phyloP scores from a whole-genome alignment of 2,329 filamentous ascomycete genomes.

The Beauveria sp. region DNA sequence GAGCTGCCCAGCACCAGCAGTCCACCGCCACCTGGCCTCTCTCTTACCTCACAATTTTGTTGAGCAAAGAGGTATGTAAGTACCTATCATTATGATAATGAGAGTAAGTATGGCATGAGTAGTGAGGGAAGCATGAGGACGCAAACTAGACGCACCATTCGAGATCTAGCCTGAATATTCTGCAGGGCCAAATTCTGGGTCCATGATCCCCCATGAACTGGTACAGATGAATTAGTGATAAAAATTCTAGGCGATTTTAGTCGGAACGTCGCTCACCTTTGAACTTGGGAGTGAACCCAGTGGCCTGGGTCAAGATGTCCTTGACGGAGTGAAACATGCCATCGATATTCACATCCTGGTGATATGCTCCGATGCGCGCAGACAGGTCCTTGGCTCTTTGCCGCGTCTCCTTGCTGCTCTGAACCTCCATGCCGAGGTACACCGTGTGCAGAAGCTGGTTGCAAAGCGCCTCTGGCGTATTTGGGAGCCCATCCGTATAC shows the following conservation, averaged over 20 bases:
- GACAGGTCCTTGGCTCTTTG: conserved; percentile 55
- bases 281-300: conserved; percentile 43
- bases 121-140: background rate
- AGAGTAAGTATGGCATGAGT: background rate
- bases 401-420: conserved; percentile 58
- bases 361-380: conserved; percentile 59
- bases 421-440: conserved; percentile 62
- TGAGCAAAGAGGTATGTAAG: conserved; percentile 52
- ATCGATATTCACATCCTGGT: conserved; percentile 69
- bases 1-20: conserved; percentile 22
- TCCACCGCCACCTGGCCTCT: conserved; percentile 18
- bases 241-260: background rate
- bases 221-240: background rate
- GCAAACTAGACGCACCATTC: conserved; percentile 39
- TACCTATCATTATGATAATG: conserved; percentile 20
- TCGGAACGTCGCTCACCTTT: conserved; percentile 16
- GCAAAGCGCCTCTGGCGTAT: conserved; percentile 47
- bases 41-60: conserved; percentile 17
- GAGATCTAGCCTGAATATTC: conserved; percentile 57
- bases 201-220: conserved; percentile 47
- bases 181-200: conserved; percentile 58
- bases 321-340: conserved; percentile 53
- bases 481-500: conserved; percentile 36
- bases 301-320: conserved; percentile 49
- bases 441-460: conserved; percentile 31